Evolutionary conservation across 2,329 filamentous ascomycete genomes (phyloP), one percentile per base, ranked within the genome.

Genomic region (Penicillium sp.): DNA sequence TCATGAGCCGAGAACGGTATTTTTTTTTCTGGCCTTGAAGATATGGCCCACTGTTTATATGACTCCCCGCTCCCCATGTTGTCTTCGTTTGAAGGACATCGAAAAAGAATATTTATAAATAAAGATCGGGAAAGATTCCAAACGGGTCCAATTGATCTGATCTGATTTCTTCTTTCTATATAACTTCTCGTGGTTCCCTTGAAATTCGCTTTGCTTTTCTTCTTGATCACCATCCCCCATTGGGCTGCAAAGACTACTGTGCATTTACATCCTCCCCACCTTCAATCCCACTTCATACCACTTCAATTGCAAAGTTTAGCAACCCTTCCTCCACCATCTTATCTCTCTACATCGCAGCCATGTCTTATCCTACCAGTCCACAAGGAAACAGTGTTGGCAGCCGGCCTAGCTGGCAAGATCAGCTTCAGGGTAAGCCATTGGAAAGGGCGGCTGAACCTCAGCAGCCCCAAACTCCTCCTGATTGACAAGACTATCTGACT

Each of bases 371-470:
- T 43, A 63, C 60, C 58, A 64, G 68, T 34, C 43, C 58, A 32
- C 64, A 61, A 61, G 58, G 38, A 26, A 61, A 62, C 49, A 18
- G 40, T 34, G 34, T 34, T 55, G 58, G 59, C 44, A 55, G 48
- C 45, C 67, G 67, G 49, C 49, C 67, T 10, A 70, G 66, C 61
- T 85, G 83, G 83, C 83, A 85, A 64, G 79, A 83, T 52, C 78
- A 78, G 54, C 79, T 86, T 43, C 74, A 79, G 72, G 76, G 83
- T 85, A 74, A 52, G 74, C 58, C 56, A 56, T 56, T 58, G 48
- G 36, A n/a, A 16, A 9, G 41, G 26, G 19, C 34, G 29, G 16
- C 29, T 35, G 13, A 38, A 11, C 10, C 38, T 44, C 36, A 35
- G 19, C 51, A 18, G 41, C 23, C 36, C 16, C 26, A 34, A 13